These are phyloP conservation scores for Penicillium paradoxum DNA, from an alignment of 495 filamentous ascomycete species.

Conservation along the genomic window DNA sequence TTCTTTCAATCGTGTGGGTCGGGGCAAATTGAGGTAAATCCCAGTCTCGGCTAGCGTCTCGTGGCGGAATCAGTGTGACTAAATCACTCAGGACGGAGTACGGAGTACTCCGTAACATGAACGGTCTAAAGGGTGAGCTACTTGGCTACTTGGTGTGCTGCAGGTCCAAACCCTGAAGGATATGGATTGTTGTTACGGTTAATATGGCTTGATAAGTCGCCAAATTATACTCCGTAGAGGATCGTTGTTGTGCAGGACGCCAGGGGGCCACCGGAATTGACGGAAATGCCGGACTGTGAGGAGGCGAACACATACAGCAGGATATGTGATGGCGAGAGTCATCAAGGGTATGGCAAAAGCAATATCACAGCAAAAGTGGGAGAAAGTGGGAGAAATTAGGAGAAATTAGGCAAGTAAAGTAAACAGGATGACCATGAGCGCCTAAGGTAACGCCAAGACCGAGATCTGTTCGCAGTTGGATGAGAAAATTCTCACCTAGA, in stretches of 20 bases:
- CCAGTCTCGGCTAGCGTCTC: not conserved
- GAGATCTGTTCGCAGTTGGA: not conserved
- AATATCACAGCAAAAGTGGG: not conserved
- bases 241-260: conserved; percentile 4
- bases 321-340: not conserved
- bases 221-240: not conserved
- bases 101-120: not conserved
- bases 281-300: not conserved
- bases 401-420: not conserved
- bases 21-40: not conserved
- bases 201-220: not conserved
- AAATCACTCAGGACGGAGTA: too few relatives aligned
- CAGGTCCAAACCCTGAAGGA: too few relatives aligned
- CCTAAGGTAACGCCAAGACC: not conserved
- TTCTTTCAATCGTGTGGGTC: not conserved
- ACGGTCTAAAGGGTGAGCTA: not conserved
- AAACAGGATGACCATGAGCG: not conserved
- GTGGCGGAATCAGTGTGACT: not conserved
- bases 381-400: not conserved
- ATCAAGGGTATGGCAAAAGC: not conserved
- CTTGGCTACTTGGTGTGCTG: too few relatives aligned
- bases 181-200: not conserved
- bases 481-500: not conserved
- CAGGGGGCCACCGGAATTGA: conserved; percentile 4
- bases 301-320: conserved; percentile 1